Base-by-base conservation (phyloP, 2,329 filamentous ascomycete species). In the Fusarium begoniae region DNA sequence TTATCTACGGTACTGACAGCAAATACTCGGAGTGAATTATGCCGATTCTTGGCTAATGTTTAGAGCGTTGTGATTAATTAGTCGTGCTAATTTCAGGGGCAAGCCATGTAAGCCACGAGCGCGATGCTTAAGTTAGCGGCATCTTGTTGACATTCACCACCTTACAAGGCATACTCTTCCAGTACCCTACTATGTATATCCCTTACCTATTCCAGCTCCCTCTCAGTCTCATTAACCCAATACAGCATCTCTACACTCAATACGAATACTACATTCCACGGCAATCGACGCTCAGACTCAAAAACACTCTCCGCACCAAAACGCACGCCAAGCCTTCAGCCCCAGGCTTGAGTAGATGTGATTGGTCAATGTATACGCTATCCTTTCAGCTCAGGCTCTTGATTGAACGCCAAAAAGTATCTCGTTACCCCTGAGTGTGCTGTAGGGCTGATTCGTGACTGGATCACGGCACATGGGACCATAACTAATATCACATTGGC, bases 71-170 rank as follows among this genome's bases (percentile, higher is more conserved):
- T 26, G 35, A 37, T 48, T 22, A 9, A 37, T 28, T 24, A 48
- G 22, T 17, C 4, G 22, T 15, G 9, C 40, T 69, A 40, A 69
- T 69, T 65, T 73, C 69, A 73, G 69, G 70, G 65, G 70, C 26
- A 72, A 66, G 24, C 64, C 55, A 48, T 35, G 10, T 28, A 40
- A 44, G 61, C 65, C 62, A 61, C 54, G 18, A 32, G 6, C 10
- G 50, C 32, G 38, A 38, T 26, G 51, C 32, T 43, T 69, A 22
- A 57, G 30, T 28, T 44, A 44, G 48, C 13, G 15, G 28, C 35
- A 55, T 38, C 22, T 40, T 50, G 20, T 38, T 37, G 22, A 30
- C 8, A 64, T 65, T 41, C 12, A 22, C 18, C 20, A 40, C 13
- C n/a, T 18, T 4, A 56, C 48, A 28, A 55, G 37, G 41, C 43